Evolutionary conservation across 176 grass and related monocot species (phyloP), one percentile per base, ranked within the genome.

Genomic region (Avena eriantha): DNA sequence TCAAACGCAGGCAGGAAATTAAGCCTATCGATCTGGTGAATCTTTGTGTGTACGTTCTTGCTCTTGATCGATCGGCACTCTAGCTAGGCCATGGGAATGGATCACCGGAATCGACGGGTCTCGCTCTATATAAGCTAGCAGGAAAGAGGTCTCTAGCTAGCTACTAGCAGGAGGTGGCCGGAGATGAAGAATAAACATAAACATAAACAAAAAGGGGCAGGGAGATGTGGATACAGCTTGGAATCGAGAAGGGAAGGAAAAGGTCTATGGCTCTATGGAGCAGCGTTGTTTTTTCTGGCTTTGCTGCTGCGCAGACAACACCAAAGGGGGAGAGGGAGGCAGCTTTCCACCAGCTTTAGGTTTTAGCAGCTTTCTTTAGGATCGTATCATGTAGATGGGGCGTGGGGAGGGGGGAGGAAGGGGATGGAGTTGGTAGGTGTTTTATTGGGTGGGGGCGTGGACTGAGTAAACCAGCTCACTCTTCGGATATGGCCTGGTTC

Each of bases 261-360:
- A 91, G 84, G 70, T 87, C 84, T 78, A 15, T 31, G 61, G 58
- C 31, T 34, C 29, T 18, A 67, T 83, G 53, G 70, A 90, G 48
- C 63, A 73, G 76, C 60, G 80, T 88, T 86, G 46, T 71, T 90
- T 88, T 36, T 78, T 86, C 64, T 87, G 85, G 87, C 81, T 89
- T 90, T 68, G 80, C 67, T 82, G 31, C 81, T 75, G 64, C 88
- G 77, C 71, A 73, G 70, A 87, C 87, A 92, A 87, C 84, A 84
- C 85, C 87, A 83, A 68, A 77, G 69, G 81, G 33, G 4, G 60
- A 78, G 47, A 66, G 47, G 68, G 80, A 84, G 69, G 86, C 88
- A 90, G 86, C 93, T 92, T 92, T 90, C 79, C 69, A 90, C 89
- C 88, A 86, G 86, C 93, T 90, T 88, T 91, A 90, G 81, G 88